These are phyloP conservation scores for Boletus fagicola DNA, from an alignment of 768 basidiomycete genomes.

Conservation along the genomic window DNA sequence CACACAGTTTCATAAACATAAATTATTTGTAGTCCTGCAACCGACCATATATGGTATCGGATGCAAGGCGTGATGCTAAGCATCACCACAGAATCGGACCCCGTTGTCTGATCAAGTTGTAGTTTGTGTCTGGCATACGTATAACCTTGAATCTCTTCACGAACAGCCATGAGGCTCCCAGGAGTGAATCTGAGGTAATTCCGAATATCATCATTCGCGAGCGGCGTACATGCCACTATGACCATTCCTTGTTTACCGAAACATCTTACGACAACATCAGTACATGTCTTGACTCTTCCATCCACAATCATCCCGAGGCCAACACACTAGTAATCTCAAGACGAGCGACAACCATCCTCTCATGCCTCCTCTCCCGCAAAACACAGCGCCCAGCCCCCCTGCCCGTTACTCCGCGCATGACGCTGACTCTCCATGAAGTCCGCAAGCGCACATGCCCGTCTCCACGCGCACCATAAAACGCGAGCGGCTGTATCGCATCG, in stretches of 20 bases:
- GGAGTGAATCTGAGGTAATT: not conserved
- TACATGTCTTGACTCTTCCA: not conserved
- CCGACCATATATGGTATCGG: not conserved
- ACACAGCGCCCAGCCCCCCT: constrained; percentile 67
- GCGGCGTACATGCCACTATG: not conserved
- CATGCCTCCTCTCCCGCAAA: constrained; percentile 20
- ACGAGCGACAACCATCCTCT: not conserved
- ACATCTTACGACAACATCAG: not conserved
- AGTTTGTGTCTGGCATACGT: not conserved
- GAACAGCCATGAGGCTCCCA: no score
- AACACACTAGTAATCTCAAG: not conserved
- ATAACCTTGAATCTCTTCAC: not conserved
- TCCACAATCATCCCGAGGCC: no score
- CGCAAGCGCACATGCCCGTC: constrained; percentile 56
- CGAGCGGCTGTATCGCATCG: constrained; percentile 60
- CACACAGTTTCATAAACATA: not conserved
- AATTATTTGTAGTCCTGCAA: not conserved
- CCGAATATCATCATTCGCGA: not conserved
- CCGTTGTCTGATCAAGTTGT: not conserved
- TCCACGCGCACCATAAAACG: constrained; percentile 50
- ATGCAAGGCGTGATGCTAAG: not conserved
- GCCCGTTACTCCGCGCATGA: constrained; percentile 63
- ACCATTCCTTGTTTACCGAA: not conserved
- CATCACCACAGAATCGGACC: not conserved
- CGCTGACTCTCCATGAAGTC: constrained; percentile 67